phyloP scores from a whole-genome alignment of 345 rosid genomes.

The Salix suchowensis region DNA sequence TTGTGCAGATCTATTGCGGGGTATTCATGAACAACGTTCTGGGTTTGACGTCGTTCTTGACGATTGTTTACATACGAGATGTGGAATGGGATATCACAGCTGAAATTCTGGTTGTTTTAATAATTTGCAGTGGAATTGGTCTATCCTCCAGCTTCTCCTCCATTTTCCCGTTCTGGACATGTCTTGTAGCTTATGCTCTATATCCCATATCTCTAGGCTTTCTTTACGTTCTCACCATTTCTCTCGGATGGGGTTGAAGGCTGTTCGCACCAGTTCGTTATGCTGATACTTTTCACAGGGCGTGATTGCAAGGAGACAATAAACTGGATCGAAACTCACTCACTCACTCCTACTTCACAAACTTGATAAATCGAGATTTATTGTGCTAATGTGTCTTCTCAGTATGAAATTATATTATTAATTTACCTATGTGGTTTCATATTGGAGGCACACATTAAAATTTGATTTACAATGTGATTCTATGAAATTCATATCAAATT shows the following conservation, averaged over 20 bases:
- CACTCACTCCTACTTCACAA: no score
- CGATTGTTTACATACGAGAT: slow-evolving; percentile 31
- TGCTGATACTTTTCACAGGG: background rate
- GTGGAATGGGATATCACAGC: slow-evolving; percentile 41
- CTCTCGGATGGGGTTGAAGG: slow-evolving; percentile 31
- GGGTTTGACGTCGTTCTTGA: slow-evolving; percentile 35
- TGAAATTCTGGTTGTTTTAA: slow-evolving; percentile 29
- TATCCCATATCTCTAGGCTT: slow-evolving; percentile 38
- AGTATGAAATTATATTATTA: no score
- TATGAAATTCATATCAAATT: no score
- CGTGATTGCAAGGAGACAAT: background rate
- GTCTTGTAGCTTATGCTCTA: slow-evolving; percentile 26
- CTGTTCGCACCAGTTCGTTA: background rate
- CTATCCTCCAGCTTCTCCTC: slow-evolving; percentile 23
- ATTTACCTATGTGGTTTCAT: no score
- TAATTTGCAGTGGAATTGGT: slow-evolving; percentile 38
- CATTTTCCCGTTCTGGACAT: slow-evolving; percentile 34
- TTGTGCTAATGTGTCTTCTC: no score
- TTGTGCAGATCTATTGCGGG: slow-evolving; percentile 37
- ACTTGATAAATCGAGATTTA: no score
- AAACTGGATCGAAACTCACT: background rate
- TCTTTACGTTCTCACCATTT: slow-evolving; percentile 34
- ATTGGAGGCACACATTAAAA: no score
- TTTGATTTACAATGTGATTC: no score
- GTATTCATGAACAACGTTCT: slow-evolving; percentile 43